Percentiles rank a stretch among this genome's conserved stretches.
Evolutionary conservation across 805 yeast genomes (phyloP).

Genomic region (Zygotorulaspora chibaensis): DNA sequence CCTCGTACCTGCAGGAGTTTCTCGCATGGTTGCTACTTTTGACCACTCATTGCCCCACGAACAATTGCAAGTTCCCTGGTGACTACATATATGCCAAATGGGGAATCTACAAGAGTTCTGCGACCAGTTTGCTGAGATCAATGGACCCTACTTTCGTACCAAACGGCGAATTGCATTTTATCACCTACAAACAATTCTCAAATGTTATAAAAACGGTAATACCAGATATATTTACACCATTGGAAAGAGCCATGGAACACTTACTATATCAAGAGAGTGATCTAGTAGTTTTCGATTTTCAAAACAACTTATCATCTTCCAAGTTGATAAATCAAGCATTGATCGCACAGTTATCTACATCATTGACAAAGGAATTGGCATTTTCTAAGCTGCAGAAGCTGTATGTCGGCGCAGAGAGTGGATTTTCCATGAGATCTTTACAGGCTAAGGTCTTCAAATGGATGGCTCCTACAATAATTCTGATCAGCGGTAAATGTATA

Average conservation of each 20-base stretch:
- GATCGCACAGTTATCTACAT: slow-evolving; percentile 40
- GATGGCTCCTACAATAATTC: slow-evolving; percentile 77
- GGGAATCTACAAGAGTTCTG: slow-evolving; percentile 41
- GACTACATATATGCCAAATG: slow-evolving; percentile 34
- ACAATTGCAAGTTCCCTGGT: slow-evolving; percentile 32
- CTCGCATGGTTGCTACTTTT: slow-evolving; percentile 48
- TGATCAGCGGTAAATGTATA: slow-evolving; percentile 62
- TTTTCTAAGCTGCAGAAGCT: slow-evolving; percentile 52
- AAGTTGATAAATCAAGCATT: slow-evolving; percentile 33
- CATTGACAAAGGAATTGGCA: slow-evolving; percentile 40
- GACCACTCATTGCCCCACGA: slow-evolving; percentile 36
- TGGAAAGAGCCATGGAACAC: slow-evolving; percentile 43
- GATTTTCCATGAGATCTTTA: slow-evolving; percentile 83
- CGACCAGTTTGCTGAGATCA: slow-evolving; percentile 46
- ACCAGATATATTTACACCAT: slow-evolving; percentile 44
- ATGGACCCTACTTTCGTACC: slow-evolving; percentile 40
- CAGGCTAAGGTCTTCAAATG: slow-evolving; percentile 83
- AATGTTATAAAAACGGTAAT: slow-evolving; percentile 32
- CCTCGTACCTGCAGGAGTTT: slow-evolving; percentile 40
- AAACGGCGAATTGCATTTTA: slow-evolving; percentile 18
- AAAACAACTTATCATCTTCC: slow-evolving; percentile 9
- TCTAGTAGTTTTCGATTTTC: slow-evolving; percentile 11
- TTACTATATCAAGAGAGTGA: slow-evolving; percentile 36
- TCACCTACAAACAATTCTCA: slow-evolving; percentile 36
- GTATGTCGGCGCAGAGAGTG: slow-evolving; percentile 64